phyloP scores from a whole-genome alignment of 2,329 filamentous ascomycete genomes.

The Pyricularia sp. region DNA sequence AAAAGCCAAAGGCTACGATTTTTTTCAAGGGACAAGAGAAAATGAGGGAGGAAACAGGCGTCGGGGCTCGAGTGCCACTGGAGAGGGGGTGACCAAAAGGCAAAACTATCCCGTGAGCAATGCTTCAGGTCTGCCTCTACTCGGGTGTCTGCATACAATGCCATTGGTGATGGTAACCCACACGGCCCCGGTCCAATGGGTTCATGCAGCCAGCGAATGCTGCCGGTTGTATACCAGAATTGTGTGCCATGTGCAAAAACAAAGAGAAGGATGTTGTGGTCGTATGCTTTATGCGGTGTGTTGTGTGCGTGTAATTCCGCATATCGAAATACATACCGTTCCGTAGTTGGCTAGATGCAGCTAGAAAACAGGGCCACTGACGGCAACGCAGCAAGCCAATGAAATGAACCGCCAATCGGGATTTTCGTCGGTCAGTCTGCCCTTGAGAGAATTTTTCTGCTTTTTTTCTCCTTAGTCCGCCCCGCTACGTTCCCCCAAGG shows the following conservation, averaged over 20 bases:
- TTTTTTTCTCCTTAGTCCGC: neutral
- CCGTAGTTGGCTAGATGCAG: neutral
- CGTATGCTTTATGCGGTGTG: neutral
- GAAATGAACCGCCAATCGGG: conserved; percentile 3
- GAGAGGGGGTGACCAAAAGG: neutral
- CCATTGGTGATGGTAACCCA: neutral
- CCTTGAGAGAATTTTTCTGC: neutral
- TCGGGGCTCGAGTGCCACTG: neutral
- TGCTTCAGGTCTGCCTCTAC: neutral
- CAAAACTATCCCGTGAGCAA: neutral
- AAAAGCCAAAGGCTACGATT: neutral
- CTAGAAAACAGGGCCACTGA: conserved; percentile 1
- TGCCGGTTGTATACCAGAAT: neutral
- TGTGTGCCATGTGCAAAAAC: neutral
- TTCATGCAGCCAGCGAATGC: neutral
- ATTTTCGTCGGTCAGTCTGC: neutral
- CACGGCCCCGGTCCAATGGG: neutral
- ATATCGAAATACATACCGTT: neutral
- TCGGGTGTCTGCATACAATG: neutral
- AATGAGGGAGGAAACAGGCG: neutral
- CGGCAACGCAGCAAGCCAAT: neutral
- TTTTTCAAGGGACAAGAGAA: neutral
- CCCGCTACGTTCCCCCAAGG: neutral
- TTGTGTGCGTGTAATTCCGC: neutral
- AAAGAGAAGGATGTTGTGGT: neutral